These are phyloP conservation scores for Pichia californica DNA, from an alignment of 805 yeast genomes.

Conservation along the genomic window DNA sequence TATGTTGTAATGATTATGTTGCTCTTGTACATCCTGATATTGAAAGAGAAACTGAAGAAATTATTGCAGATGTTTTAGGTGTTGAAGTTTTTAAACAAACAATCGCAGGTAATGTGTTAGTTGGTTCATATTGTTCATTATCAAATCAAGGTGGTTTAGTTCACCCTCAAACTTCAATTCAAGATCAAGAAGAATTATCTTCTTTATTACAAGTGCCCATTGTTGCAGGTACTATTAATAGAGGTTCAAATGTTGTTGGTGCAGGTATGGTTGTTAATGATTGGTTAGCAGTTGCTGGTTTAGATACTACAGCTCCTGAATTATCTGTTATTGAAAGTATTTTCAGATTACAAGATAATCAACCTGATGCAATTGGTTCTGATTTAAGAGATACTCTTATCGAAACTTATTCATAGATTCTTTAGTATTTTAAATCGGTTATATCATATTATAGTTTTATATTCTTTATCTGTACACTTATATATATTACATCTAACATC, in stretches of 20 bases:
- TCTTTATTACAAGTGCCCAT: constrained; percentile 94
- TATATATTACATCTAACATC: too few relatives aligned
- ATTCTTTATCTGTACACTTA: too few relatives aligned
- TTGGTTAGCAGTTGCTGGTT: constrained; percentile 95
- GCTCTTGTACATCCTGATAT: constrained; percentile 99
- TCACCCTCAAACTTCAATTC: constrained; percentile 94
- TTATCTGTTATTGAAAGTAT: constrained; percentile 94
- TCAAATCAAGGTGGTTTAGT: constrained; percentile 98
- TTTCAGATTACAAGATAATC: constrained; percentile 87
- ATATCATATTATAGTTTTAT: too few relatives aligned
- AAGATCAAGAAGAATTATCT: constrained; percentile 96
- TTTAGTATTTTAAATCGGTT: too few relatives aligned
- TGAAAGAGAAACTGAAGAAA: constrained; percentile 98
- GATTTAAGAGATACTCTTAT: constrained; percentile 86
- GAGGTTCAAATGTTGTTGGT: constrained; percentile 97
- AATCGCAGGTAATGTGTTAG: constrained; percentile 95
- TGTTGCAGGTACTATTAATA: constrained; percentile 97
- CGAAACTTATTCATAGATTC: constrained; percentile 73
- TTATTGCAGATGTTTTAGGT: constrained; percentile 95
- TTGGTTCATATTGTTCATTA: constrained; percentile 91
- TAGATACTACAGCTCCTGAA: constrained; percentile 98
- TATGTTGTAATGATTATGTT: constrained; percentile 97
- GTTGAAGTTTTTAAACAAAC: constrained; percentile 99
- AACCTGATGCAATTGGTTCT: constrained; percentile 79
- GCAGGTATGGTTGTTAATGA: constrained; percentile 99